Evolutionary conservation across 805 yeast species (phyloP).

Genomic region (Schwanniomyces sp.): DNA sequence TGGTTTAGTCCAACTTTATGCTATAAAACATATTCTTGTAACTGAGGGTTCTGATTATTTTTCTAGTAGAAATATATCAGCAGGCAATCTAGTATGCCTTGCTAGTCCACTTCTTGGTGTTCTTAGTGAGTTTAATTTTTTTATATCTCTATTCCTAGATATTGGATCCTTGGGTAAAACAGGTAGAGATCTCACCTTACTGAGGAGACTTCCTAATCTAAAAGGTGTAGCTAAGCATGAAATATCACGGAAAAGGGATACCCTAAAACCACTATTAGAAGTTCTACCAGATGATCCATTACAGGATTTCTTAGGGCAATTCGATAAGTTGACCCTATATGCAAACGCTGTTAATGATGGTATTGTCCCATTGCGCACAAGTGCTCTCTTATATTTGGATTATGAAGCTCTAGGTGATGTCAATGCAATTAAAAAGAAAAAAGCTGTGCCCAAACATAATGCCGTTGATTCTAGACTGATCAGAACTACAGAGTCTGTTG

Average conservation of each 20-base stretch:
- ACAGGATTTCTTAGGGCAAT: conserved; percentile 25
- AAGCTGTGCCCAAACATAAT: neutral
- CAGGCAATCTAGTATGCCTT: conserved; percentile 35
- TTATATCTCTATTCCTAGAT: conserved; percentile 41
- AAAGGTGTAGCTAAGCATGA: conserved; percentile 11
- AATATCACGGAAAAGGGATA: conserved; percentile 9
- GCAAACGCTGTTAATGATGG: conserved; percentile 49
- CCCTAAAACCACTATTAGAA: conserved; percentile 36
- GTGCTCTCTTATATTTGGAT: conserved; percentile 42
- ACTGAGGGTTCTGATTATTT: conserved; percentile 33
- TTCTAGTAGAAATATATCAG: conserved; percentile 21
- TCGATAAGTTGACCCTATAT: conserved; percentile 36
- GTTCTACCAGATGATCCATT: conserved; percentile 41
- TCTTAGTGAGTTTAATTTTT: conserved; percentile 38
- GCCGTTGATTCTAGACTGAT: conserved; percentile 7
- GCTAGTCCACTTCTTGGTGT: conserved; percentile 46
- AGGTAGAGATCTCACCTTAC: conserved; percentile 44
- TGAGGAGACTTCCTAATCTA: conserved; percentile 28
- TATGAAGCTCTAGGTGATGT: conserved; percentile 44
- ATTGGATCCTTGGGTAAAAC: conserved; percentile 46
- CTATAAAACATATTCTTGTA: conserved; percentile 35
- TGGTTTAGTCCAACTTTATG: conserved; percentile 42
- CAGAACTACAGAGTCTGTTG: conserved; percentile 8
- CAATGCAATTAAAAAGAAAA: conserved; percentile 20
- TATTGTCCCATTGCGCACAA: conserved; percentile 44